Percentiles rank a stretch among this genome's conserved stretches.
Conservation (phyloP, 768 basidiomycete species). For the Porphyrellus cyaneotinctus region DNA sequence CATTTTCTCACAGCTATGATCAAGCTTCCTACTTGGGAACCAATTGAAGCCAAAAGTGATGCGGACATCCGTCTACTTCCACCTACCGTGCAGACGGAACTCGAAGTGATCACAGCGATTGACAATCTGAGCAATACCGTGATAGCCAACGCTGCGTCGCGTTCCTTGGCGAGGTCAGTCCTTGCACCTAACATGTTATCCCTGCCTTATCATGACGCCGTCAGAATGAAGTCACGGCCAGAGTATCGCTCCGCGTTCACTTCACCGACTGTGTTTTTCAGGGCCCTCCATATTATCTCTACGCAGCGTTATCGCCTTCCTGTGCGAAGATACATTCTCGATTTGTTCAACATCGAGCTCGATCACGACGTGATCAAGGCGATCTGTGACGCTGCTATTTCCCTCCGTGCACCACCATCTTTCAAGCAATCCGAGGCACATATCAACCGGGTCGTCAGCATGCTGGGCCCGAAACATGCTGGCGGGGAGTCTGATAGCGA, state of each 20-base stretch:
- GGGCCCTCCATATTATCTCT: conserved; percentile 83
- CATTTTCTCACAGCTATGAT: conserved; percentile 2
- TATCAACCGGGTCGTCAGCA: conserved; percentile 51
- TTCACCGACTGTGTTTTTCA: conserved; percentile 75
- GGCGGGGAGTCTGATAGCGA: conserved; percentile 58
- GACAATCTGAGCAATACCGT: conserved; percentile 95
- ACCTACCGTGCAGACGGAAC: conserved; percentile 64
- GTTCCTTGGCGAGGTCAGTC: conserved; percentile 76
- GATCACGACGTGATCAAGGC: conserved; percentile 55
- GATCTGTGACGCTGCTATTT: conserved; percentile 48
- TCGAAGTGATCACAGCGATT: conserved; percentile 83
- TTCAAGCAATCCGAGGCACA: conserved; percentile 43
- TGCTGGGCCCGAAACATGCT: conserved; percentile 54
- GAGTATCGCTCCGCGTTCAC: conserved; percentile 74
- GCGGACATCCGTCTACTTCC: conserved; percentile 53
- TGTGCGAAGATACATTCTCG: conserved; percentile 88
- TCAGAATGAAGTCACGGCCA: conserved; percentile 71
- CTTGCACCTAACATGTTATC: neutral
- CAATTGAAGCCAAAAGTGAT: conserved; percentile 29
- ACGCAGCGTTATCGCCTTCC: conserved; percentile 88
- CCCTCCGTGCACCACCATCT: conserved; percentile 45
- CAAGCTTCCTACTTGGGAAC: conserved; percentile 73
- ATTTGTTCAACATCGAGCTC: conserved; percentile 84
- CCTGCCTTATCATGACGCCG: neutral
- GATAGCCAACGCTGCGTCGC: conserved; percentile 90